A percentile compares a stretch with the other conserved stretches of the same genome.
Evolutionary conservation across 2,329 filamentous ascomycete genomes (phyloP).

Genomic region (Fusarium anguioides): DNA sequence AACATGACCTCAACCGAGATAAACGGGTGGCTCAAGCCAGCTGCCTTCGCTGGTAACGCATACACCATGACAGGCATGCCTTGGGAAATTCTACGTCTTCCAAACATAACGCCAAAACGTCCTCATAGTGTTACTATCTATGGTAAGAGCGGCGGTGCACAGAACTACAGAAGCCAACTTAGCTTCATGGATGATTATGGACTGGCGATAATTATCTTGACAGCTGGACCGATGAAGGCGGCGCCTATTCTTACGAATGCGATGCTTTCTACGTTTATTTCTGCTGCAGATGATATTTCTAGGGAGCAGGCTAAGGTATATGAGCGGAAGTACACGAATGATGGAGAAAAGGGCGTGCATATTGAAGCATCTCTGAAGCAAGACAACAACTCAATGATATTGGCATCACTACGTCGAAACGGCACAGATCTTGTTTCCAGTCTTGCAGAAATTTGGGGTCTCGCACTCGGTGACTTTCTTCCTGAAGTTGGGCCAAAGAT

Average conservation of each 20-base stretch:
- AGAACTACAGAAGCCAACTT: conserved; percentile 51
- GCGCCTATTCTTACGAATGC: conserved; percentile 45
- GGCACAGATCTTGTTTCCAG: conserved; percentile 34
- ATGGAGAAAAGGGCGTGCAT: neutral
- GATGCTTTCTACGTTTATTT: conserved; percentile 44
- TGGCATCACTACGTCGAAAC: conserved; percentile 40
- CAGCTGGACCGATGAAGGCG: conserved; percentile 47
- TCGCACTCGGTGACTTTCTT: conserved; percentile 41
- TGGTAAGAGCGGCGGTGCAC: conserved; percentile 51
- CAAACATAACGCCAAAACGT: conserved; percentile 42
- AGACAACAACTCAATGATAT: conserved; percentile 42
- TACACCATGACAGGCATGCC: conserved; percentile 51
- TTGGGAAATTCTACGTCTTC: conserved; percentile 52
- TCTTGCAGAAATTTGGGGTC: conserved; percentile 38
- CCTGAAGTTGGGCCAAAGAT: conserved; percentile 29
- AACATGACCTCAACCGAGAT: conserved; percentile 41
- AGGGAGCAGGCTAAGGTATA: conserved; percentile 44
- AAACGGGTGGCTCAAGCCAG: conserved; percentile 52
- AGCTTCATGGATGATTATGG: conserved; percentile 52
- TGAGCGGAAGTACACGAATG: conserved; percentile 24
- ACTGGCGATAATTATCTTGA: conserved; percentile 47
- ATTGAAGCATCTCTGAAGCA: conserved; percentile 37
- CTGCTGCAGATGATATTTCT: conserved; percentile 44
- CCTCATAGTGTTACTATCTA: conserved; percentile 50
- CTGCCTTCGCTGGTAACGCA: conserved; percentile 45